These are phyloP conservation scores for Delonix regia DNA, from an alignment of 306 rosid species.

Conservation along the genomic window DNA sequence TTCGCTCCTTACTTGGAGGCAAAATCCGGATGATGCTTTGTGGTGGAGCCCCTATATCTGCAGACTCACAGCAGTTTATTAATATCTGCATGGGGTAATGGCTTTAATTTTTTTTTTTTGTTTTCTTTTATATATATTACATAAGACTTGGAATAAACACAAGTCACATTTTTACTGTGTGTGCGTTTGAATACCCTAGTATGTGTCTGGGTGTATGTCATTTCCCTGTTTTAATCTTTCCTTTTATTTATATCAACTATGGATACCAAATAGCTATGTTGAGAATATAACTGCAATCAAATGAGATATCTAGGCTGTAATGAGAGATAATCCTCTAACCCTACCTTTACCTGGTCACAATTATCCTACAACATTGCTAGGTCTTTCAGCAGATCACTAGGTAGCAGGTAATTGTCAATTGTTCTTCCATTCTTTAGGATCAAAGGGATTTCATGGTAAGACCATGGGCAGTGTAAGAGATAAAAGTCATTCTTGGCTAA, in stretches of 20 bases:
- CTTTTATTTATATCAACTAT: neutral
- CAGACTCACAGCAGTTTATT: slow-evolving; percentile 80
- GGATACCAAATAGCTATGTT: neutral
- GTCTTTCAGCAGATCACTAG: too few species aligned
- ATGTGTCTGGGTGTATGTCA: neutral
- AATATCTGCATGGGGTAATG: slow-evolving; percentile 91
- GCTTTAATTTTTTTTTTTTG: neutral
- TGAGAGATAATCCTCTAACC: neutral
- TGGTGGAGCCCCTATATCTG: slow-evolving; percentile 96
- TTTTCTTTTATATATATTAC: slow-evolving; percentile 4
- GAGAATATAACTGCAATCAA: neutral
- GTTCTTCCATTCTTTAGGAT: too few species aligned
- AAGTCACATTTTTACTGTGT: neutral
- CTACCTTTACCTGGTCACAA: neutral
- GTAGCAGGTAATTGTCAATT: too few species aligned
- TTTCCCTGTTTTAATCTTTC: neutral
- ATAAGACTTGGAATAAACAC: slow-evolving; percentile 20
- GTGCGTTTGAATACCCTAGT: neutral
- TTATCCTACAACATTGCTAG: neutral
- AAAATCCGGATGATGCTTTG: slow-evolving; percentile 70
- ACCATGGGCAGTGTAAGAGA: too few species aligned
- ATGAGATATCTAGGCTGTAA: neutral
- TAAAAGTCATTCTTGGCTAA: too few species aligned
- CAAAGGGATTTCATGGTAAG: too few species aligned
- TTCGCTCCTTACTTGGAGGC: slow-evolving; percentile 77